Percentiles rank a stretch among this genome's conserved stretches.
These are phyloP conservation scores for Tuber microsphaerosporum DNA, from an alignment of 495 filamentous ascomycete species.

Conservation along the genomic window DNA sequence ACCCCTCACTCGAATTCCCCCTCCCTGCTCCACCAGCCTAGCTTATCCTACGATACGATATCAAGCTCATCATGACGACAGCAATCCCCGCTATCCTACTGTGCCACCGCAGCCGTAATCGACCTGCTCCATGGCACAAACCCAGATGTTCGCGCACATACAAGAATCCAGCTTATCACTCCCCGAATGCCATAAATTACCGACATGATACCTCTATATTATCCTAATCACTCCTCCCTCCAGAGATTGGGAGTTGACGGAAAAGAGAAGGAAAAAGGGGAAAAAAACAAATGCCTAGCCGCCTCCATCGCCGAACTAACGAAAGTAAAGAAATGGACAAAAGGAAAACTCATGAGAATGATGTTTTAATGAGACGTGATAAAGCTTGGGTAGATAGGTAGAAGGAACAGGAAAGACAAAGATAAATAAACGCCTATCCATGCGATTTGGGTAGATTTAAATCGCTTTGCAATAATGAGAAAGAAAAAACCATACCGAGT, in stretches of 20 bases:
- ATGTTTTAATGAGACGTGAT: not conserved
- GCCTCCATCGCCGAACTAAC: not conserved
- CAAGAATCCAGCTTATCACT: not conserved
- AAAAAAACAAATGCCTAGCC: not conserved
- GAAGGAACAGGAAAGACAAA: not conserved
- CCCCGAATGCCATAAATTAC: not conserved
- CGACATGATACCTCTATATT: not conserved
- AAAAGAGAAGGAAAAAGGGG: not conserved
- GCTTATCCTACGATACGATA: not conserved
- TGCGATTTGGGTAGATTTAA: not conserved
- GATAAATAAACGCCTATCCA: not conserved
- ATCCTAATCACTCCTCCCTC: not conserved
- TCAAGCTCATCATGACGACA: not conserved
- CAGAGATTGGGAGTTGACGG: not conserved
- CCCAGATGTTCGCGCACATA: not conserved
- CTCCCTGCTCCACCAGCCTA: not conserved
- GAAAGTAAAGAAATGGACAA: not conserved
- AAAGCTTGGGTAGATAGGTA: not conserved
- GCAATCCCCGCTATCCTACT: not conserved
- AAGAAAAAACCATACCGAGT: not conserved
- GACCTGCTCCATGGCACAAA: not conserved
- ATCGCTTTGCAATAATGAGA: not conserved
- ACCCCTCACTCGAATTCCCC: not conserved
- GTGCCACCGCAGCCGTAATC: not conserved
- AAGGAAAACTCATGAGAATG: not conserved